Conservation (phyloP, 2,329 filamentous ascomycete species). For the Trichoderma koningii region DNA sequence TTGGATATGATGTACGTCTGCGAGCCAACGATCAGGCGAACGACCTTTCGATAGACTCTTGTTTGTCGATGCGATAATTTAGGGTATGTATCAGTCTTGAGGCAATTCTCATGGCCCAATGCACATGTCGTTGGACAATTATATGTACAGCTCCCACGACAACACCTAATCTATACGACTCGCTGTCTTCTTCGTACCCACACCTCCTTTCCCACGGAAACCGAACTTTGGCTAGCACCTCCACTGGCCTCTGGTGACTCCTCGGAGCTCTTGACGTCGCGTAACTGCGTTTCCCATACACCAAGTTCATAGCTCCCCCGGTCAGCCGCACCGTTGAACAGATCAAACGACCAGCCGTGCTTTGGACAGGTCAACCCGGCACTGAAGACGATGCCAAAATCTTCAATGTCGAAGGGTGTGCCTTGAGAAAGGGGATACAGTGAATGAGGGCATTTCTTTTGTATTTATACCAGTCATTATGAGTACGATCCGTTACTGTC, state of each 20-base stretch:
- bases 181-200: constrained; percentile 48
- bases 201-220: constrained; percentile 39
- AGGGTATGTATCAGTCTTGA: no score
- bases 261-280: constrained; percentile 34
- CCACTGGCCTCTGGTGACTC: neutral
- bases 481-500: neutral
- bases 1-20: no score
- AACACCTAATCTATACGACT: neutral
- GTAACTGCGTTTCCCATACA: constrained; percentile 64
- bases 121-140: no score
- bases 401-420: constrained; percentile 69
- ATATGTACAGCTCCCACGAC: no score
- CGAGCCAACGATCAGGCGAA: neutral
- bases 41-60: no score
- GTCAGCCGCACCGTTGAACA: constrained; percentile 64
- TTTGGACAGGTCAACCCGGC: constrained; percentile 67
- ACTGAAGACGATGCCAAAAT: constrained; percentile 66
- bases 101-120: no score
- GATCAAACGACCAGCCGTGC: constrained; percentile 71
- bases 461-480: neutral
- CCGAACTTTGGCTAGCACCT: neutral
- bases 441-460: constrained; percentile 68
- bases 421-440: constrained; percentile 66
- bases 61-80: no score
- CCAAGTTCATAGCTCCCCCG: constrained; percentile 62